Evolutionary conservation across 768 basidiomycete species (phyloP), one percentile per base, ranked within the genome.

Genomic region (Tubosaeta sp.): DNA sequence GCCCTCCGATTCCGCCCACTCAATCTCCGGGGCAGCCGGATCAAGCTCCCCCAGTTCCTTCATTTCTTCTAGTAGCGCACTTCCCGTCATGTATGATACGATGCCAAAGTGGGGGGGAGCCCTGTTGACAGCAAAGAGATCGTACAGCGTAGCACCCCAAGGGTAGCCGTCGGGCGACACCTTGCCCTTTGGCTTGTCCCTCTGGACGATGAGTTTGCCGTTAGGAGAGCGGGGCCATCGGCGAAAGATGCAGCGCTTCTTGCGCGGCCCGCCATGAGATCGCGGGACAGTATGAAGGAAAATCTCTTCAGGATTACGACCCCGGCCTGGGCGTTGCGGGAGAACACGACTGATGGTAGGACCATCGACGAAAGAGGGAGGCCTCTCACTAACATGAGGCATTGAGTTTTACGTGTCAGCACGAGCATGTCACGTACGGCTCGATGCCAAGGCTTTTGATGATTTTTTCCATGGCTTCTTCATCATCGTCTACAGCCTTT

Each of bases 81-180:
- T 69, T 34, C 65, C 61, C 0, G 63, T 56, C 48, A 52, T 51
- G 8, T 31, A 31, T 14, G 58, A 36, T 0, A 53, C 14, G 4
- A 16, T 9, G 27, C 27, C 3, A 7, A 0, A 0, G 1, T 19
- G 3, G 0, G 12, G 0, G 0, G 63, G 65, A 1, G 60, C 0
- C 22, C 44, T 45, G 27, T 18, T 5, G 18, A 65, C 59, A 5
- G 19, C 0, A 31, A 38, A 69, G 31, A 69, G 46, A 31, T 70
- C 68, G 30, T 56, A 63, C 11, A 69, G 45, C 8, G 67, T 68
- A 0, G 54, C 65, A 4, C 55, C 67, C 68, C 68, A 69, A 8
- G 52, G 41, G 34, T 55, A 56, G 0, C 58, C 59, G 11, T 63
- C 64, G 0, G 56, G 59, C 2, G 60, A 58, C 5, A 51, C 6